Evolutionary conservation across 2,329 filamentous ascomycete species (phyloP), one percentile per base, ranked within the genome.

Genomic region (Lachnellula suecica): DNA sequence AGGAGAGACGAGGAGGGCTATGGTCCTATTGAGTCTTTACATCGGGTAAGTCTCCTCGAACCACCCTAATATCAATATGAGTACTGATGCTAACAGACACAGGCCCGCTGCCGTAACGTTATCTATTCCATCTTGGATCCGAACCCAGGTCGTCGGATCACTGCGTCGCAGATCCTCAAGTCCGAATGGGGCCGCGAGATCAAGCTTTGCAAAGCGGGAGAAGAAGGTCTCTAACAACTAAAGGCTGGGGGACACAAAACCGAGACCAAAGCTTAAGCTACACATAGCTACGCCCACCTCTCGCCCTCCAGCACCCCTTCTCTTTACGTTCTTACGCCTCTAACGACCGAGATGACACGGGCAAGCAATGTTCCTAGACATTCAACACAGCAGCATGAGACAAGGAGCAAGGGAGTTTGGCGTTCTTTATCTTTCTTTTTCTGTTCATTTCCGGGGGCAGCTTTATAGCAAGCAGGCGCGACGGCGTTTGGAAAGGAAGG

Each of bases 121-220:
- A 97, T 99, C 68, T 99, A 99, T 74, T 97, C 92, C 20, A 96
- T 99, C 59, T 81, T 99, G 42, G 94, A 99, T 68, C 94, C 94
- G 25, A 97, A 96, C 69, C 91, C 94, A 23, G 83, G 83, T 52
- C 88, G 94, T 59, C 90, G 94, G 63, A 93, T 99, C 69, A 97
- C 91, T 25, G 93, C 94, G 53, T 93, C 92, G 37, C 94, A 99
- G 74, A 91, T 97, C 52, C 84, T 99, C 66, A 96, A 96, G 73
- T 97, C 93, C 4, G 94, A 99, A 76, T 99, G 94, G 94, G 91
- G 94, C 62, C 89, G 94, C 63, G 93, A 97, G 72, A 97, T 97
- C 72, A 96, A 92, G 74, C 81, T 97, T 52, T 99, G 94, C 77
- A 94, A 92, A 73, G 93, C 94, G 56, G 94, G 93, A 62, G 90